Conservation (phyloP, 2,329 filamentous ascomycete species). For the Diaporthe destruens region DNA sequence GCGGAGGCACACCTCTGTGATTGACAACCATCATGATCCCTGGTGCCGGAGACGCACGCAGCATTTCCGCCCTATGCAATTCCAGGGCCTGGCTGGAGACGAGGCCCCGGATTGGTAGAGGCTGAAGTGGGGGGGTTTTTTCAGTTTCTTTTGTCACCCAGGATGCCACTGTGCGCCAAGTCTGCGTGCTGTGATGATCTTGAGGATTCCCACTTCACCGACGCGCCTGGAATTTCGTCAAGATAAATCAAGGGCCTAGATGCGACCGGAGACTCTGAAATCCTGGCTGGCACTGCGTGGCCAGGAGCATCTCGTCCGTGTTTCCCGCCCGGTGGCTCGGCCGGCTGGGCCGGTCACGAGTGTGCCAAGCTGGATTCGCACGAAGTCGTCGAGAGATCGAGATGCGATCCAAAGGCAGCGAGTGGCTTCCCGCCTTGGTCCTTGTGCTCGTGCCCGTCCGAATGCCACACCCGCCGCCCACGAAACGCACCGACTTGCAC, state of each 20-base stretch:
- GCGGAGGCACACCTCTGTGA: neutral
- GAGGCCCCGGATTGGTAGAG: conserved; percentile 34
- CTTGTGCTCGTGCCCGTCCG: neutral
- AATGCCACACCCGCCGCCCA: neutral
- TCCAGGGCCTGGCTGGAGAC: conserved; percentile 20
- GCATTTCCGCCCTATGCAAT: conserved; percentile 39
- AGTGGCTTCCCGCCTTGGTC: neutral
- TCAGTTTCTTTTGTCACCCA: conserved; percentile 13
- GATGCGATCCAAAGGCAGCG: neutral
- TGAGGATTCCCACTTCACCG: conserved; percentile 31
- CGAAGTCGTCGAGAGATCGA: neutral
- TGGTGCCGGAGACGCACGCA: conserved; percentile 27
- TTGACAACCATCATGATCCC: conserved; percentile 38
- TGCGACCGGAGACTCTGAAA: neutral
- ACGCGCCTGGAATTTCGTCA: conserved; percentile 22
- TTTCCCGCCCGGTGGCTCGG: conserved; percentile 14
- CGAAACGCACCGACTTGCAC: neutral
- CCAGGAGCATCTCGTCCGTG: conserved; percentile 17
- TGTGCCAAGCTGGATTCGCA: conserved; percentile 3
- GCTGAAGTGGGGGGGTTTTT: conserved; percentile 14
- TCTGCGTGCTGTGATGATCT: conserved; percentile 22
- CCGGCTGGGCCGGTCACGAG: conserved; percentile 12
- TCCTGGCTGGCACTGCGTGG: neutral
- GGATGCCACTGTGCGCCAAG: conserved; percentile 27
- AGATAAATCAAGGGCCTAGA: neutral